Evolutionary conservation across 2,329 filamentous ascomycete genomes (phyloP), one percentile per base, ranked within the genome.

Genomic region (Talaromyces rugulosus): DNA sequence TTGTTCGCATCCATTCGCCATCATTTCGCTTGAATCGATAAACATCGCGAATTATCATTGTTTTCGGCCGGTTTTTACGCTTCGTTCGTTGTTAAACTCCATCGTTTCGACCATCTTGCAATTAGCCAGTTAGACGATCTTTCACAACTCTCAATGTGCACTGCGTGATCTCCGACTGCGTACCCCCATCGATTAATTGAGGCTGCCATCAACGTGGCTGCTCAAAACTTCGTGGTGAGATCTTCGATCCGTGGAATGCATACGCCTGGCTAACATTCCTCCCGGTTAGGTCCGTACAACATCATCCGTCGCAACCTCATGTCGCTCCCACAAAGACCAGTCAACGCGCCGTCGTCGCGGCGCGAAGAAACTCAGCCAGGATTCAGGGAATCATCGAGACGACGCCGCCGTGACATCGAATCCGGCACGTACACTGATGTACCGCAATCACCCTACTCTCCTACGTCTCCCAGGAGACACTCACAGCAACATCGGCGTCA

Each of bases 331-430:
- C 82, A 80, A 68, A 83, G 89, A 75, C 89, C 89, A 62, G 86
- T 87, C 71, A 83, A 83, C 67, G 83, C 81, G 61, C 82, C 83
- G 67, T 83, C 87, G 65, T 58, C 62, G 50, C 82, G 82, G 60
- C 84, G 83, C 69, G 85, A 89, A 67, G 83, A 86, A 61, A 69
- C 71, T 64, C 82, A 84, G 70, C 83, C 80, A 70, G 80, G 85
- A 62, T 91, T 90, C 75, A 84, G 88, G 68, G 86, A 87, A 66
- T 88, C 89, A 51, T 83, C 86, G 30, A 85, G 87, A 59, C 86
- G 89, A 70, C 87, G 89, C 62, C 85, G 86, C 55, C 83, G 83
- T 62, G 91, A 96, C 72, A 80, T 90, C 69, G 92, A 96, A 74
- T 80, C 87, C 42, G 87, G 85, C 60, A 74, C 74, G 18, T 78